Evolutionary conservation across 495 filamentous ascomycete species (phyloP).

Genomic region (Chaetomium fimeti): DNA sequence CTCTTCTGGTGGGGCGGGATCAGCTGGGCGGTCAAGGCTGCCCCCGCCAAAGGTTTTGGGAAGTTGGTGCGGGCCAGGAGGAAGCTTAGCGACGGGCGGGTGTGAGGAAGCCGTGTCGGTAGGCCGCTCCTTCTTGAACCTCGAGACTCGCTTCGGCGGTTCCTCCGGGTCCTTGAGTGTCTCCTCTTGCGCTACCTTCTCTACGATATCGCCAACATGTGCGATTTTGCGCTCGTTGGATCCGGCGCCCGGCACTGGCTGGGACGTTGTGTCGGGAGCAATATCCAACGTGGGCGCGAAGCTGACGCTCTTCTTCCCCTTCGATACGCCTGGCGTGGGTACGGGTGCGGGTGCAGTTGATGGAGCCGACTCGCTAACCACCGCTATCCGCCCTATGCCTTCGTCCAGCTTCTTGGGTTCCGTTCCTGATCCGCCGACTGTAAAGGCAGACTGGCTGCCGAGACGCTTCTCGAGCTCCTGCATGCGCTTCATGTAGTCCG

Average conservation of each 20-base stretch:
- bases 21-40: conserved; percentile 22
- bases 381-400: conserved; percentile 29
- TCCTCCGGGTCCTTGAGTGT: conserved; percentile 28
- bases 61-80: conserved; percentile 37
- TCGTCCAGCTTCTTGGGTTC: conserved; percentile 23
- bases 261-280: conserved; percentile 38
- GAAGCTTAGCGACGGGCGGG: conserved; percentile 21
- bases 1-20: conserved; percentile 54
- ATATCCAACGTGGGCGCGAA: conserved; percentile 79
- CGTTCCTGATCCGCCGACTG: conserved; percentile 16
- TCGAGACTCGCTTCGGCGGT: conserved; percentile 45
- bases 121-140: conserved; percentile 46
- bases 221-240: conserved; percentile 37
- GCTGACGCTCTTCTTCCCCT: conserved; percentile 67
- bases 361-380: conserved; percentile 15
- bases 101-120: conserved; percentile 15
- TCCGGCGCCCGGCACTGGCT: conserved; percentile 38
- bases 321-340: not conserved
- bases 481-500: conserved; percentile 77
- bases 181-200: conserved; percentile 40
- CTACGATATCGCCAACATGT: conserved; percentile 52
- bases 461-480: conserved; percentile 75
- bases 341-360: not conserved
- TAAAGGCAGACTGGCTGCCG: conserved; percentile 50
- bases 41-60: conserved; percentile 27